Evolutionary conservation across 2,329 filamentous ascomycete species (phyloP).

Genomic region (Penicillium freii): DNA sequence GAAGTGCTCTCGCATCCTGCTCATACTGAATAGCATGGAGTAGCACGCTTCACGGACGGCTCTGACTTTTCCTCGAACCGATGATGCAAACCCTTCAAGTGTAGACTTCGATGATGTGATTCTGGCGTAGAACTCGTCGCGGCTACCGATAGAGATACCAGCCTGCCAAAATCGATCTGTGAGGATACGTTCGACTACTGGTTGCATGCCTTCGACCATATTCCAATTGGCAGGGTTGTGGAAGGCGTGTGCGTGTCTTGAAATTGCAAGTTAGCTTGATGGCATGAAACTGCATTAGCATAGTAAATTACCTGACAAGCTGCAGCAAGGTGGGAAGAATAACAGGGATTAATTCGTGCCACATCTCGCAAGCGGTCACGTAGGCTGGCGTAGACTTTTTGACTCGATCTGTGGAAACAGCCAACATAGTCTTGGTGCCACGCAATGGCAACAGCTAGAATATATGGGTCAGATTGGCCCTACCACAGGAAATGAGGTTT

Average conservation of each 20-base stretch:
- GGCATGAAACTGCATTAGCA: background rate
- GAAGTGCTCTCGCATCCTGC: conserved; percentile 79
- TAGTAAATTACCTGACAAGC: conserved; percentile 62
- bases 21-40: conserved; percentile 91
- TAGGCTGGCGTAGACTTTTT: conserved; percentile 71
- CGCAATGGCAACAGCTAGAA: conserved; percentile 71
- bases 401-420: conserved; percentile 85
- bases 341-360: conserved; percentile 75
- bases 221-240: conserved; percentile 85
- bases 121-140: conserved; percentile 92
- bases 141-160: conserved; percentile 90
- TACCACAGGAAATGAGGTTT: background rate
- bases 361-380: conserved; percentile 73
- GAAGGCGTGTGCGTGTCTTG: conserved; percentile 81
- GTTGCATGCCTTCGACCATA: conserved; percentile 71
- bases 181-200: conserved; percentile 75
- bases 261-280: conserved; percentile 13
- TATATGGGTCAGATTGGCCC: conserved; percentile 5
- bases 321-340: conserved; percentile 85
- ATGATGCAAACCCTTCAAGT: conserved; percentile 89
- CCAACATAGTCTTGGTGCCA: conserved; percentile 86
- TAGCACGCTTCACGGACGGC: conserved; percentile 92
- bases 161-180: conserved; percentile 98
- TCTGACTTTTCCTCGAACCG: conserved; percentile 82
- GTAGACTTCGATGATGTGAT: conserved; percentile 86